Evolutionary conservation across 1,284 basidiomycete genomes (phyloP).

Genomic region (Rhodotorula sp.): DNA sequence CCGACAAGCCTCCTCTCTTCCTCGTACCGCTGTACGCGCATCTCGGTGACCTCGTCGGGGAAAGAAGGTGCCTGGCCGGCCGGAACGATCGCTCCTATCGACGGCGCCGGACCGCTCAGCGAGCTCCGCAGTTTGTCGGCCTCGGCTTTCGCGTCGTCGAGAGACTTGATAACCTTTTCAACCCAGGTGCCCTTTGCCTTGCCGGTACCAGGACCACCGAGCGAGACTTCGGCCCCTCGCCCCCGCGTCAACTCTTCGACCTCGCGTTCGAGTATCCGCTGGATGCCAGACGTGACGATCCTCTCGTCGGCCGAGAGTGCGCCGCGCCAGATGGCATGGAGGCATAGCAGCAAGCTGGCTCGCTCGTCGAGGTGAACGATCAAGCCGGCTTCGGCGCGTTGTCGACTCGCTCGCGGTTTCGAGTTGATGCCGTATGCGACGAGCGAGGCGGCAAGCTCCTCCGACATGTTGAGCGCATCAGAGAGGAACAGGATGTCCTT

Average conservation of each 20-base stretch:
- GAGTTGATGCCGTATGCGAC: constrained; percentile 61
- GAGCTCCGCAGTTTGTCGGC: constrained; percentile 48
- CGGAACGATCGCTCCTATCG: constrained; percentile 52
- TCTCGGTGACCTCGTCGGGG: constrained; percentile 63
- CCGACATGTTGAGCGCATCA: constrained; percentile 70
- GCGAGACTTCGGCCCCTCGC: constrained; percentile 40
- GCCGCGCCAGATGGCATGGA: constrained; percentile 56
- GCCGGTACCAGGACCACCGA: constrained; percentile 21
- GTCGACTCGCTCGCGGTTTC: constrained; percentile 21
- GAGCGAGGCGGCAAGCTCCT: constrained; percentile 68
- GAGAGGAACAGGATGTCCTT: constrained; percentile 69
- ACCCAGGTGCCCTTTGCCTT: constrained; percentile 52
- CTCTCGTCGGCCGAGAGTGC: constrained; percentile 42
- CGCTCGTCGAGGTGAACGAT: constrained; percentile 66
- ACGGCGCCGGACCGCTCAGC: constrained; percentile 54
- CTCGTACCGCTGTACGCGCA: constrained; percentile 66
- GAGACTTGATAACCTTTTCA: constrained; percentile 61
- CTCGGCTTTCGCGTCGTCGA: constrained; percentile 59
- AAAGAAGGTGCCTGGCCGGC: constrained; percentile 50
- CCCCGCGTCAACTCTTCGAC: constrained; percentile 38
- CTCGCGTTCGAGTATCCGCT: constrained; percentile 40
- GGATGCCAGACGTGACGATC: constrained; percentile 29
- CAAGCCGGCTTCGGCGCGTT: constrained; percentile 58
- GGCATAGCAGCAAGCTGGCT: constrained; percentile 63
- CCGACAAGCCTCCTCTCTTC: constrained; percentile 68